A percentile compares a stretch with the other conserved stretches of the same genome.
Conservation (phyloP, 2,329 filamentous ascomycete genomes). For the Verticillium longisporum region DNA sequence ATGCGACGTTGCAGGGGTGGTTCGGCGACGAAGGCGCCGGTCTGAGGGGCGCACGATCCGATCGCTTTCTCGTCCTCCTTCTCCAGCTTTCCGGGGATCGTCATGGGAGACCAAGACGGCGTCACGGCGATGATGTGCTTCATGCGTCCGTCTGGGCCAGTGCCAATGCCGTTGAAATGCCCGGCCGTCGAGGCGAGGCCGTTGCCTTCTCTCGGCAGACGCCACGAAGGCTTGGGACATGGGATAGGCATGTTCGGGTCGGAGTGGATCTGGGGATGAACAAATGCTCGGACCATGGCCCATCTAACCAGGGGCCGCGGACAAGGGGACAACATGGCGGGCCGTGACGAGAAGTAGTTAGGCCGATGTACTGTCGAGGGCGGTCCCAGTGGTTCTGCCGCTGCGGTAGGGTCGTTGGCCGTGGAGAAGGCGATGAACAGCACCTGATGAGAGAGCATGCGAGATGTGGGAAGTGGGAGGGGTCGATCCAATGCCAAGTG, state of each 20-base stretch:
- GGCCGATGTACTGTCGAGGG: neutral
- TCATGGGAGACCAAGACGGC: neutral
- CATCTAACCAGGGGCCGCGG: neutral
- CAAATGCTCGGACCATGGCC: neutral
- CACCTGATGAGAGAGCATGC: neutral
- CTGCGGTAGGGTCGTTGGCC: neutral
- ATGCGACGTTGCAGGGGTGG: slow-evolving; percentile 1
- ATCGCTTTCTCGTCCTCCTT: neutral
- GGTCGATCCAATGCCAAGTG: neutral
- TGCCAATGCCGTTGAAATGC: neutral
- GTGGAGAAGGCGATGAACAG: neutral
- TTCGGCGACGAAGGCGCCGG: neutral
- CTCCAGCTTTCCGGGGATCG: neutral
- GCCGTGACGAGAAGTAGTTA: neutral
- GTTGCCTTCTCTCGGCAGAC: neutral
- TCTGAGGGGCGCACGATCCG: neutral
- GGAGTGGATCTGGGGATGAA: neutral
- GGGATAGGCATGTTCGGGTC: neutral
- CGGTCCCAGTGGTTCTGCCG: neutral
- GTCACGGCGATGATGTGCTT: neutral
- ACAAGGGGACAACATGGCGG: neutral
- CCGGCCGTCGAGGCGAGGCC: neutral
- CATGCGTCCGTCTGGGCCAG: neutral
- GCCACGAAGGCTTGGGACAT: neutral
- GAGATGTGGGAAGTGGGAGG: neutral